Percentiles rank a stretch among this genome's conserved stretches.
phyloP scores from a whole-genome alignment of 257 asterid species.

The Salvia splendens region DNA sequence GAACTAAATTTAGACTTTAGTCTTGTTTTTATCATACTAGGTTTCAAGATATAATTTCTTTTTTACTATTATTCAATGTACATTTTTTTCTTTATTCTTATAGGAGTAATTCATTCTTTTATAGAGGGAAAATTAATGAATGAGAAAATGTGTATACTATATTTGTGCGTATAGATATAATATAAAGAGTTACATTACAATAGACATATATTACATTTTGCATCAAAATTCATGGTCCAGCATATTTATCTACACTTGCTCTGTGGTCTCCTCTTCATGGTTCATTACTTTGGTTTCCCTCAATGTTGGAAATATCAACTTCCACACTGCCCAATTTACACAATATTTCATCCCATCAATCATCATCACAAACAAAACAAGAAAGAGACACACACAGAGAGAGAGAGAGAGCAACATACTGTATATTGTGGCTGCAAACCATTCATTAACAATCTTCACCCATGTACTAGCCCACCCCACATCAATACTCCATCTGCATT shows the following conservation, averaged over 20 bases:
- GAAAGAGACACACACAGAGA: too few species aligned
- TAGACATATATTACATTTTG: slow-evolving; percentile 6
- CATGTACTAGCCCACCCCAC: slow-evolving; percentile 97
- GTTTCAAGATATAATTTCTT: too few species aligned
- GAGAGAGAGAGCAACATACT: slow-evolving; percentile 41
- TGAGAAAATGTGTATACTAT: neutral
- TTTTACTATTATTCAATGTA: too few species aligned
- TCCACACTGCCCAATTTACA: slow-evolving; percentile 69
- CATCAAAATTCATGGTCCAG: slow-evolving; percentile 31
- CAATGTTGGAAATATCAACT: slow-evolving; percentile 73
- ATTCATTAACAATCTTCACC: slow-evolving; percentile 87
- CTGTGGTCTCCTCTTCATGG: slow-evolving; percentile 57
- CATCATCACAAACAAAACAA: neutral
- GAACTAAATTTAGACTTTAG: too few species aligned
- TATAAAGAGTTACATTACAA: neutral
- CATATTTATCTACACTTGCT: slow-evolving; percentile 42
- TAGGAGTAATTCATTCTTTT: too few species aligned
- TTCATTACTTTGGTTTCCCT: slow-evolving; percentile 63
- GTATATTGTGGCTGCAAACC: slow-evolving; percentile 94
- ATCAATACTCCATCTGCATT: slow-evolving; percentile 84
- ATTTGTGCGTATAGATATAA: neutral
- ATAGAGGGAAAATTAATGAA: too few species aligned
- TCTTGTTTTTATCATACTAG: too few species aligned
- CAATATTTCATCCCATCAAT: neutral
- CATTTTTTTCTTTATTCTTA: too few species aligned